Evolutionary conservation across 129 eudicot species (phyloP), one percentile per base, ranked within the genome.

Genomic region (Calendula officinalis): DNA sequence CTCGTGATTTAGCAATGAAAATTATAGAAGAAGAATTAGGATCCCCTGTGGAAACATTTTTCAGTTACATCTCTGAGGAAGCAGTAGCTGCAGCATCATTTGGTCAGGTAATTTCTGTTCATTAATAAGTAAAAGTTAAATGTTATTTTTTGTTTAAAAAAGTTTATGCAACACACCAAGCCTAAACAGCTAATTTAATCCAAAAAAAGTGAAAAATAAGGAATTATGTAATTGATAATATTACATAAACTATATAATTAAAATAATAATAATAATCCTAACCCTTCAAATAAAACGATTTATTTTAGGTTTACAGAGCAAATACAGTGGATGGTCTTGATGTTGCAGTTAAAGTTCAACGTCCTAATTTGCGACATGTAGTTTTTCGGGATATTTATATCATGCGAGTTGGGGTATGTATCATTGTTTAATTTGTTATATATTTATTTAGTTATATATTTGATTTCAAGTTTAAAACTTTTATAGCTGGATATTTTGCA

Each of bases 61-160:
- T 86, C 68, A 85, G 90, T 71, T 48, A 81, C 70, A 68, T 94
- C 72, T 94, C 99, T 64, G 95, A 84, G 66, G 99, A 94, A 82
- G 95, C 97, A 51, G 77, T 86, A 15, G 99, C 95, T 75, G 99
- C 99, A 73, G 99, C 99, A 69, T 94, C 99, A 41, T 94, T 94
- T 74, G 99, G 99, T 70, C 99, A 94, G 95, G 99, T 94, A 71
- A 11, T 69, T 72, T 36, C 42, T 12, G 8, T 53, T 65, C 46
- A 56, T n/a, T 55, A 44, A 56, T 39, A 66, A 47, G 14, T 63
- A 22, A 11, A 37, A 10, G 5, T 39, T 36, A 38, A 54, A 37
- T 42, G 17, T 30, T 39, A 30, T 41, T 40, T 40, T 58, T 60
- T 7, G 38, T 43, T 13, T 13, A n/a, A n/a, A 62, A 7, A 56